A percentile compares a stretch with the other conserved stretches of the same genome.
Conservation (phyloP, 345 rosid species). For the Linum trigynum region DNA sequence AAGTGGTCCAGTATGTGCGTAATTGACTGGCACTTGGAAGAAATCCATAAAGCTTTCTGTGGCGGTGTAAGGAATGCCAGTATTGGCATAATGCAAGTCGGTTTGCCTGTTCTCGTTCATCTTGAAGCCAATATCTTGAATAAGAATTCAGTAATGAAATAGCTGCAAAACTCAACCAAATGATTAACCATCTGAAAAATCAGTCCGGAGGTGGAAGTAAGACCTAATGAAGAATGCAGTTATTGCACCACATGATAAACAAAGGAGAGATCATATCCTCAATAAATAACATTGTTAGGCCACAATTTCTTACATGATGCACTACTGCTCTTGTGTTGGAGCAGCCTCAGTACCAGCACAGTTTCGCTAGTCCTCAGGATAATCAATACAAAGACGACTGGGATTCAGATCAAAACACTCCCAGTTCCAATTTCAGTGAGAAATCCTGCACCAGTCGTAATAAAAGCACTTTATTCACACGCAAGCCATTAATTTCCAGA, state of each 20-base stretch:
- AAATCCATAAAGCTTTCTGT: constrained; percentile 55
- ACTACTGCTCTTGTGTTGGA: not conserved
- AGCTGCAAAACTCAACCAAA: constrained; percentile 21
- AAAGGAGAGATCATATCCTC: not conserved
- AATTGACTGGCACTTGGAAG: constrained; percentile 37
- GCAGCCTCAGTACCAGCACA: not conserved
- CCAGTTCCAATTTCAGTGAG: too few relatives aligned
- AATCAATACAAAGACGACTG: not conserved
- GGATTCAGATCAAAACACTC: not conserved
- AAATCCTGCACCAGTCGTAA: too few relatives aligned
- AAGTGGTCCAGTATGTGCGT: constrained; percentile 25
- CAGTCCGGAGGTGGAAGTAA: not conserved
- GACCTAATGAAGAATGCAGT: not conserved
- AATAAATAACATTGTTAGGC: not conserved
- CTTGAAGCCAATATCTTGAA: constrained; percentile 6
- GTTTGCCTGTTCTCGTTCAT: constrained; percentile 44
- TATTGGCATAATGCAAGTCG: constrained; percentile 48
- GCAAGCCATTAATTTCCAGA: too few relatives aligned
- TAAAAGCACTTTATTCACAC: too few relatives aligned
- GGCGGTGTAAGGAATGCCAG: constrained; percentile 45
- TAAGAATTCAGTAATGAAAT: constrained; percentile 9
- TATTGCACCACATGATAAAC: not conserved
- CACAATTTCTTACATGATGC: not conserved
- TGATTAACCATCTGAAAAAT: not conserved
- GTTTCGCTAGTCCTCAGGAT: not conserved